phyloP scores from a whole-genome alignment of 176 grass and related monocot genomes.

The Ensete ventricosum region DNA sequence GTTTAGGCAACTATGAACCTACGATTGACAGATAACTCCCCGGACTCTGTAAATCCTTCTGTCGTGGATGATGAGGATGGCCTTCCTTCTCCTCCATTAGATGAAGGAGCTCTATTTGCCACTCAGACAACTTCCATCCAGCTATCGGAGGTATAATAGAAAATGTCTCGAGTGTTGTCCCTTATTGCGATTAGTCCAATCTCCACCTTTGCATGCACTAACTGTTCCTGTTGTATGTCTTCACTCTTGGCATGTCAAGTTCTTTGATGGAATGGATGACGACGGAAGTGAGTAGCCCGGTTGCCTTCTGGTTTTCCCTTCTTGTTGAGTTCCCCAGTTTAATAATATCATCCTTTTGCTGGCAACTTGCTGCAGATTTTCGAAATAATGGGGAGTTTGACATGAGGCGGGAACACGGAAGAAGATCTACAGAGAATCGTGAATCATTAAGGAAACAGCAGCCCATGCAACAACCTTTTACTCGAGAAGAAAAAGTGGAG shows the following conservation, averaged over 20 bases:
- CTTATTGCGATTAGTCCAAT: neutral
- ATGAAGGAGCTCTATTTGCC: conserved; percentile 36
- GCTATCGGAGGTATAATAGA: conserved; percentile 55
- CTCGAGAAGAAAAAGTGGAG: neutral
- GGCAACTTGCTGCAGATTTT: conserved; percentile 45
- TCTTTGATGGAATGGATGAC: conserved; percentile 95
- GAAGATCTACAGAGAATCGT: neutral
- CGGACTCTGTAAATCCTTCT: conserved; percentile 34
- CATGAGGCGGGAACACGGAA: conserved; percentile 4
- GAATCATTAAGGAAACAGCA: conserved; percentile 19
- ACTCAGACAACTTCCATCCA: conserved; percentile 45
- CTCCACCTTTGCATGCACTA: neutral
- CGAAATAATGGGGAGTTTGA: conserved; percentile 28
- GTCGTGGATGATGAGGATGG: conserved; percentile 61
- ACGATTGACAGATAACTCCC: conserved; percentile 33
- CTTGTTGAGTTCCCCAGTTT: conserved; percentile 1
- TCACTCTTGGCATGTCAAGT: conserved; percentile 32
- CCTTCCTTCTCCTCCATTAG: conserved; percentile 80
- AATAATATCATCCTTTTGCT: neutral
- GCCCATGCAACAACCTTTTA: no score
- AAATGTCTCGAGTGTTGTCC: neutral
- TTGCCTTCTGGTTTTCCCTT: conserved; percentile 9
- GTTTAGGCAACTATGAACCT: neutral
- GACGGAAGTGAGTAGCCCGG: conserved; percentile 75
- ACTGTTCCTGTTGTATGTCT: neutral